These are phyloP conservation scores for Polychaeton citri DNA, from an alignment of 2,329 filamentous ascomycete species.

Conservation along the genomic window DNA sequence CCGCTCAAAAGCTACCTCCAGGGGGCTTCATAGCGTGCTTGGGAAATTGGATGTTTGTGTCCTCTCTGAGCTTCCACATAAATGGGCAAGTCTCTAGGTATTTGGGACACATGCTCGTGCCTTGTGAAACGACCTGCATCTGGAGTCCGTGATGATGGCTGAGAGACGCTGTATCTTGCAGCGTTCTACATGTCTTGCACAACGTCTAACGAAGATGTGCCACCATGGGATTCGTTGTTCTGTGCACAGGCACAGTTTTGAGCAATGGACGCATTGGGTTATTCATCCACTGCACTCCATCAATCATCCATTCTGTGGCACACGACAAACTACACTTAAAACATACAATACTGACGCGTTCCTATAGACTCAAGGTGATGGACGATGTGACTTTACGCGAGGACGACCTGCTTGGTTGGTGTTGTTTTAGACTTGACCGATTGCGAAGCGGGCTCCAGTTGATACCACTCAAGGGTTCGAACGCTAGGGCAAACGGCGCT, in stretches of 20 bases:
- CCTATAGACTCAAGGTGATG: slow-evolving; percentile 61
- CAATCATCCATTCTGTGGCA: too few relatives aligned
- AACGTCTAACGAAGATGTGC: too few relatives aligned
- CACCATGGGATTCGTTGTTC: too few relatives aligned
- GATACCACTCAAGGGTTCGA: slow-evolving; percentile 58
- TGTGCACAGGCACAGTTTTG: too few relatives aligned
- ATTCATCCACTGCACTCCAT: too few relatives aligned
- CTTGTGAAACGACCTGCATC: background rate
- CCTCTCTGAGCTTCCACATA: background rate
- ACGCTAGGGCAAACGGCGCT: slow-evolving; percentile 53
- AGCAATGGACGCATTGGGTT: too few relatives aligned
- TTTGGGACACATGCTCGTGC: background rate
- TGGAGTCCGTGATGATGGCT: background rate
- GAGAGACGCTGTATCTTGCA: background rate
- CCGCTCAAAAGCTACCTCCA: background rate
- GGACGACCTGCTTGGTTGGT: slow-evolving; percentile 76
- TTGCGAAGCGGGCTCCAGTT: slow-evolving; percentile 64
- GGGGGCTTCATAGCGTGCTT: background rate
- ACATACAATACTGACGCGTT: background rate
- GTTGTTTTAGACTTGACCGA: slow-evolving; percentile 73
- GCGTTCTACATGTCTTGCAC: too few relatives aligned
- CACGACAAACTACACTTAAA: background rate
- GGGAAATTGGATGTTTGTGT: background rate
- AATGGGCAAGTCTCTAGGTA: background rate
- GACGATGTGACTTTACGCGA: slow-evolving; percentile 64